Evolutionary conservation across 495 filamentous ascomycete species (phyloP).

Genomic region (Aspergillus nanangensis): DNA sequence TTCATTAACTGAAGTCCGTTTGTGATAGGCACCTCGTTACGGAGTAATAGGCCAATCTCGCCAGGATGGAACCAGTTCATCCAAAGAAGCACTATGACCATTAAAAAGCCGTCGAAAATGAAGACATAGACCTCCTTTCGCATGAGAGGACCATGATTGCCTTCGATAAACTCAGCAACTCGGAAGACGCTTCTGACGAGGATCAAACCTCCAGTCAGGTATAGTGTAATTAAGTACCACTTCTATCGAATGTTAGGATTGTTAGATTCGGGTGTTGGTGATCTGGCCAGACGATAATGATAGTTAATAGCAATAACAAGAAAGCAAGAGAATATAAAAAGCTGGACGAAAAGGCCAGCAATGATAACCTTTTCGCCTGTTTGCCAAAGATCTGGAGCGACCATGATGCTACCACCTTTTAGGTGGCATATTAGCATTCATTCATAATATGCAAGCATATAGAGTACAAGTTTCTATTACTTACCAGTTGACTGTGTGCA

Average conservation of each 20-base stretch:
- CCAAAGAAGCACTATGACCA: too few species aligned
- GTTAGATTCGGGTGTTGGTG: too few species aligned
- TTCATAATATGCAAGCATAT: too few species aligned
- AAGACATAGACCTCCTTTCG: conserved; percentile 55
- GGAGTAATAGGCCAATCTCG: too few species aligned
- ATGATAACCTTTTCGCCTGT: conserved; percentile 39
- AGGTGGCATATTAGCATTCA: too few species aligned
- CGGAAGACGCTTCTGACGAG: conserved; percentile 58
- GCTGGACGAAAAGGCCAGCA: conserved; percentile 33
- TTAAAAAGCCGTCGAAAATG: conserved; percentile 56
- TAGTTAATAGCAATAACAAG: conserved; percentile 27
- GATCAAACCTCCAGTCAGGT: conserved; percentile 58
- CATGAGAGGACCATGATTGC: conserved; percentile 45
- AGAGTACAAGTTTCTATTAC: too few species aligned
- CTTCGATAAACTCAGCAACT: conserved; percentile 57
- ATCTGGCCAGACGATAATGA: conserved; percentile 33
- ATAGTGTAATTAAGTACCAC: conserved; percentile 18
- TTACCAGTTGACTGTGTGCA: conserved; percentile 27
- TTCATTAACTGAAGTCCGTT: too few species aligned
- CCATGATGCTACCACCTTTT: conserved; percentile 21
- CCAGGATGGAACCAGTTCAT: too few species aligned
- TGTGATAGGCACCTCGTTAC: too few species aligned
- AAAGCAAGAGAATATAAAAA: conserved; percentile 42
- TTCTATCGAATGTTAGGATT: too few species aligned
- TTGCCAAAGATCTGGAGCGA: conserved; percentile 3